Evolutionary conservation across 192 early-diverging fungal genomes (phyloP).

Genomic region (Umbelopsis vinacea): DNA sequence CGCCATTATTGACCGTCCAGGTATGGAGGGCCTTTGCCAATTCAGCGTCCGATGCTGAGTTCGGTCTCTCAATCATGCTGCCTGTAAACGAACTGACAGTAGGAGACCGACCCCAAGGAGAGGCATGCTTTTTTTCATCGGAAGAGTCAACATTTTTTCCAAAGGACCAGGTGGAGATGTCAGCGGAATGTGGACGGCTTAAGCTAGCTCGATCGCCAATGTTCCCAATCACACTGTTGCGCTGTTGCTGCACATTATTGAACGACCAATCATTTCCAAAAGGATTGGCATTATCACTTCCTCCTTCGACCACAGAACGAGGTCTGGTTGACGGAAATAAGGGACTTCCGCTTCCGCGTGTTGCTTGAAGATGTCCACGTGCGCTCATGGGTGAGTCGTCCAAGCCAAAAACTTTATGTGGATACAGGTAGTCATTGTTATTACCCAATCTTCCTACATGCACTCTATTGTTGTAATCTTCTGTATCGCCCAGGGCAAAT

Average conservation of each 20-base stretch:
- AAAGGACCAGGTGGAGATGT: conserved; percentile 33
- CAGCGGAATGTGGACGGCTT: conserved; percentile 29
- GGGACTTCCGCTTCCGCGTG: neutral
- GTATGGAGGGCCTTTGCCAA: conserved; percentile 32
- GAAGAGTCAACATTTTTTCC: conserved; percentile 9
- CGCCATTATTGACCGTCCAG: conserved; percentile 35
- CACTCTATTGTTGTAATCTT: conserved; percentile 32
- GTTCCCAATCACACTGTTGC: conserved; percentile 22
- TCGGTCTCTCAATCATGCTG: conserved; percentile 44
- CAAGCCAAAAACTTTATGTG: conserved; percentile 1
- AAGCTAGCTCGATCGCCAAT: conserved; percentile 37
- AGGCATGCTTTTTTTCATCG: conserved; percentile 10
- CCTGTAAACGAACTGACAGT: conserved; percentile 24
- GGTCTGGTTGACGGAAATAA: conserved; percentile 22
- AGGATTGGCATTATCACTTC: conserved; percentile 6
- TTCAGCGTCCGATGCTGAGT: conserved; percentile 53
- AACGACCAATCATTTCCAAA: conserved; percentile 16
- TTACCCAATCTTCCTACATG: conserved; percentile 7
- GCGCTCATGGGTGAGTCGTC: conserved; percentile 14
- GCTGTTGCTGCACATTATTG: conserved; percentile 11
- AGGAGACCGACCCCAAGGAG: conserved; percentile 28
- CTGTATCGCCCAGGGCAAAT: conserved; percentile 39
- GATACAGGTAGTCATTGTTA: conserved; percentile 8
- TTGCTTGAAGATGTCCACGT: conserved; percentile 12
- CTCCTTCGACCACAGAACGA: conserved; percentile 40